Evolutionary conservation across 2,329 filamentous ascomycete species (phyloP).

Genomic region (Tolypocladium inflatum): DNA sequence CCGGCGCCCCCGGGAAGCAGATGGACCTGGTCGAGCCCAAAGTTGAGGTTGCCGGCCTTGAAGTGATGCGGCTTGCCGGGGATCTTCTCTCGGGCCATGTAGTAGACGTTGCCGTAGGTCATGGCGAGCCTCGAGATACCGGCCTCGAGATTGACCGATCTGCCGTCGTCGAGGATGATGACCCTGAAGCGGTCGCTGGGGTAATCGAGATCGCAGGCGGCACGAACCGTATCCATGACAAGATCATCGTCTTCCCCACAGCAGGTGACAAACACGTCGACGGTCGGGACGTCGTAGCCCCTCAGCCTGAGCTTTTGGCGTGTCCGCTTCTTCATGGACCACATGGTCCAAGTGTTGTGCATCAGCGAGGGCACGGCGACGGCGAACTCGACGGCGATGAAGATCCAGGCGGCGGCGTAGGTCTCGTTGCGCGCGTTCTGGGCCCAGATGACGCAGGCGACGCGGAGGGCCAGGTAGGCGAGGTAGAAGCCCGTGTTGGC

Average conservation of each 20-base stretch:
- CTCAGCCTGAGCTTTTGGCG: slow-evolving; percentile 43
- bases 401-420: slow-evolving; percentile 46
- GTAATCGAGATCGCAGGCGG: slow-evolving; percentile 45
- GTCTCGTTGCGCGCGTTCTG: slow-evolving; percentile 28
- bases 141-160: slow-evolving; percentile 30
- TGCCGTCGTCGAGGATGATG: slow-evolving; percentile 45
- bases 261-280: slow-evolving; percentile 48
- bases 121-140: slow-evolving; percentile 26
- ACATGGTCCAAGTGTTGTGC: slow-evolving; percentile 50
- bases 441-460: slow-evolving; percentile 41
- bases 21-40: slow-evolving; percentile 41
- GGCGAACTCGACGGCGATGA: slow-evolving; percentile 44
- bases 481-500: slow-evolving; percentile 32
- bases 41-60: slow-evolving; percentile 57
- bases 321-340: slow-evolving; percentile 42
- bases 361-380: slow-evolving; percentile 44
- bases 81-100: slow-evolving; percentile 40
- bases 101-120: slow-evolving; percentile 39
- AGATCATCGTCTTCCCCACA: slow-evolving; percentile 48
- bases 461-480: slow-evolving; percentile 39
- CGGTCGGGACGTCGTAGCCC: slow-evolving; percentile 38
- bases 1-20: slow-evolving; percentile 44
- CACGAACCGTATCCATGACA: slow-evolving; percentile 47
- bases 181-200: slow-evolving; percentile 42
- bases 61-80: slow-evolving; percentile 44